Percentiles rank a stretch among this genome's conserved stretches.
These are phyloP conservation scores for Geotrichum phurueaensis DNA, from an alignment of 1,139 yeast species.

Conservation along the genomic window DNA sequence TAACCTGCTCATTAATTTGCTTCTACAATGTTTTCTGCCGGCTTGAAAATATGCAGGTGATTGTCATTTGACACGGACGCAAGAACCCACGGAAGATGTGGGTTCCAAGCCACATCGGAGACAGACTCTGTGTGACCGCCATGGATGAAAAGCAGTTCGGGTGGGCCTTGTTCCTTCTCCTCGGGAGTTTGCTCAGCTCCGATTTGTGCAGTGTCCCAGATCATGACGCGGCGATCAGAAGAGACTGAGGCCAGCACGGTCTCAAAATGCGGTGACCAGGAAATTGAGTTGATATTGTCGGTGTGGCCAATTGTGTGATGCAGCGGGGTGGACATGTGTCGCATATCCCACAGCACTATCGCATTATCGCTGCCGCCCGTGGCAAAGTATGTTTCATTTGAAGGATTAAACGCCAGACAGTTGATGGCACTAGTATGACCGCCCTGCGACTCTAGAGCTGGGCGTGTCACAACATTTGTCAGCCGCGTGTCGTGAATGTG, in stretches of 20 bases:
- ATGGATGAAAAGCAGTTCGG: slow-evolving; percentile 58
- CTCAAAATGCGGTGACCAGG: slow-evolving; percentile 66
- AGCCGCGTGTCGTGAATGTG: slow-evolving; percentile 64
- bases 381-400: slow-evolving; percentile 51
- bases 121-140: slow-evolving; percentile 88
- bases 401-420: slow-evolving; percentile 57
- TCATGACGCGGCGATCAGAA: slow-evolving; percentile 61
- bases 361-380: slow-evolving; percentile 64
- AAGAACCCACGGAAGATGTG: slow-evolving; percentile 66
- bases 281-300: slow-evolving; percentile 59
- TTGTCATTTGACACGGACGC: slow-evolving; percentile 88
- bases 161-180: slow-evolving; percentile 31
- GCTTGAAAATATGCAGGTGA: slow-evolving; percentile 77
- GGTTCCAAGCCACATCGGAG: slow-evolving; percentile 83
- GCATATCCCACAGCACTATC: slow-evolving; percentile 63
- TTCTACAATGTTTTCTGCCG: slow-evolving; percentile 39
- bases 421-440: slow-evolving; percentile 48
- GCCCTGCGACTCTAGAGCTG: slow-evolving; percentile 21
- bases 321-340: slow-evolving; percentile 36
- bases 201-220: slow-evolving; percentile 54
- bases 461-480: slow-evolving; percentile 9
- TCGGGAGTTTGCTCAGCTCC: slow-evolving; percentile 34
- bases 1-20: too few species aligned
- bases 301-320: slow-evolving; percentile 43
- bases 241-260: slow-evolving; percentile 68